Conservation (phyloP, 192 early-diverging fungal genomes). For the Umbelopsis sp. region DNA sequence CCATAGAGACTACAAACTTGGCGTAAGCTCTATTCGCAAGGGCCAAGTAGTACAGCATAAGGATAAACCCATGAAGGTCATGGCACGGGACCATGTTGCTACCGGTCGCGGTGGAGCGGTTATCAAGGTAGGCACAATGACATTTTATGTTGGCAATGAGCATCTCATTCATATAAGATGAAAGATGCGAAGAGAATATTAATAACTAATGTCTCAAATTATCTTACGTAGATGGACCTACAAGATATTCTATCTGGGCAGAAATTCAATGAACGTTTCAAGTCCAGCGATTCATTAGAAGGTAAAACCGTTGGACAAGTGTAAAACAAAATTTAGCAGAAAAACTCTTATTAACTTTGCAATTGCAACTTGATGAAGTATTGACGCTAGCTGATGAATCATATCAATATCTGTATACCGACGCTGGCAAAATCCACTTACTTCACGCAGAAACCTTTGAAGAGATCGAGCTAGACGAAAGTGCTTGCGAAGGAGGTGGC, state of each 20-base stretch:
- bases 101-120: constrained; percentile 70
- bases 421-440: constrained; percentile 61
- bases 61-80: constrained; percentile 66
- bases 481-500: constrained; percentile 61
- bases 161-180: too few species aligned
- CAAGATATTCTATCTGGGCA: constrained; percentile 63
- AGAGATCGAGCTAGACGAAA: constrained; percentile 59
- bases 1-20: constrained; percentile 51
- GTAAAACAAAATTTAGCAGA: not conserved
- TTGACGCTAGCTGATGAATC: constrained; percentile 63
- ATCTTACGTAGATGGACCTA: constrained; percentile 59
- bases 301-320: constrained; percentile 7
- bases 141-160: too few species aligned
- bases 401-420: constrained; percentile 76
- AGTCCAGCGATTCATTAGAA: constrained; percentile 69
- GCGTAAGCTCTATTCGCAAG: constrained; percentile 56
- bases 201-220: not conserved
- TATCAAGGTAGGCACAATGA: constrained; percentile 50
- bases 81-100: constrained; percentile 62
- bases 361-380: constrained; percentile 30
- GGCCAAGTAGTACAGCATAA: constrained; percentile 73
- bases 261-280: constrained; percentile 68
- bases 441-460: constrained; percentile 74
- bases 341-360: too few species aligned
- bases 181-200: too few species aligned